These are phyloP conservation scores for Cladophialophora bantiana DNA, from an alignment of 2,329 filamentous ascomycete genomes.

Conservation along the genomic window DNA sequence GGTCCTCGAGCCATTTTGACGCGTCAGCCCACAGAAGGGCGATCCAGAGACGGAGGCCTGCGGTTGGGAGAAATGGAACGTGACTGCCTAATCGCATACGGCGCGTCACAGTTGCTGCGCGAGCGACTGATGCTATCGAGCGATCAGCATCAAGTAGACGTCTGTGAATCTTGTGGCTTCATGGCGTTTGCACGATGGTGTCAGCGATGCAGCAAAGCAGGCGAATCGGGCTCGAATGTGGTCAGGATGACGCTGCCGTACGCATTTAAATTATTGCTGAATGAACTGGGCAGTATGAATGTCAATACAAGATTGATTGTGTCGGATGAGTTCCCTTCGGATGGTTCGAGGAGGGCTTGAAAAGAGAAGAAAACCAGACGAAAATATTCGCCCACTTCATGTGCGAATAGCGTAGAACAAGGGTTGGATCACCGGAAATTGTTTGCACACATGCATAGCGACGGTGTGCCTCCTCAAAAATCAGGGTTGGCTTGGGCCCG, in stretches of 20 bases:
- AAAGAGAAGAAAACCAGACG: not conserved
- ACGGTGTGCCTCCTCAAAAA: not conserved
- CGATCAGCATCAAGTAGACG: slow-evolving; percentile 88
- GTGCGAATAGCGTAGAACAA: not conserved
- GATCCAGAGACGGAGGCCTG: slow-evolving; percentile 88
- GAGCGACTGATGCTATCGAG: slow-evolving; percentile 95
- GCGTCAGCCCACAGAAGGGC: slow-evolving; percentile 93
- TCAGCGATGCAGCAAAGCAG: slow-evolving; percentile 70
- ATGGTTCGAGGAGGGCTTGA: slow-evolving; percentile 33
- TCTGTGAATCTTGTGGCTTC: slow-evolving; percentile 91
- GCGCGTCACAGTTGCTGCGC: slow-evolving; percentile 87
- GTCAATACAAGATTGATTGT: slow-evolving; percentile 91
- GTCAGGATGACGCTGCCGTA: slow-evolving; percentile 97
- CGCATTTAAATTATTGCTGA: slow-evolving; percentile 92
- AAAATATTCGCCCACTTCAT: not conserved
- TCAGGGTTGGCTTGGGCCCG: not conserved
- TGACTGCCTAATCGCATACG: slow-evolving; percentile 96
- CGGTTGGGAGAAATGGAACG: slow-evolving; percentile 98
- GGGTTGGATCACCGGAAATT: too few species aligned
- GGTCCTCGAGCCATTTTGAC: slow-evolving; percentile 92
- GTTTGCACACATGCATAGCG: slow-evolving; percentile 4
- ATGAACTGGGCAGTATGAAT: slow-evolving; percentile 98
- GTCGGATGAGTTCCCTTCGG: slow-evolving; percentile 85
- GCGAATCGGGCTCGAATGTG: slow-evolving; percentile 78
- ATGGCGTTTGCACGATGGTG: slow-evolving; percentile 97